phyloP scores from a whole-genome alignment of 768 basidiomycete genomes.

The Pleurotus ostreatus region DNA sequence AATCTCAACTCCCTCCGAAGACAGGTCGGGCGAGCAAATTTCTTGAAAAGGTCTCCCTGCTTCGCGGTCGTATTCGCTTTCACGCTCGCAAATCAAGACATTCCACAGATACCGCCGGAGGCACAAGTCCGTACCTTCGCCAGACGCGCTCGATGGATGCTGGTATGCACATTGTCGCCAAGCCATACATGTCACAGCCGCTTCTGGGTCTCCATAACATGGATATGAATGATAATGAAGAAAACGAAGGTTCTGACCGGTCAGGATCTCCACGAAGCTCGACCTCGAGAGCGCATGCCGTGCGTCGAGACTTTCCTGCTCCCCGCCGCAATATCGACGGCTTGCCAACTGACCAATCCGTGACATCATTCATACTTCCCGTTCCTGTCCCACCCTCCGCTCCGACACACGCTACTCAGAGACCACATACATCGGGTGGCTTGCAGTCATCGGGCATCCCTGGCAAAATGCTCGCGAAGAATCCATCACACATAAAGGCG shows the following conservation, averaged over 20 bases:
- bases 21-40: slow-evolving; percentile 29
- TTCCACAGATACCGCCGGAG: slow-evolving; percentile 16
- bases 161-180: slow-evolving; percentile 19
- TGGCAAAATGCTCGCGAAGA: not conserved
- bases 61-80: slow-evolving; percentile 32
- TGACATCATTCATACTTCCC: slow-evolving; percentile 5
- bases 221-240: slow-evolving; percentile 1
- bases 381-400: not conserved
- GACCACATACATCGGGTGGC: not conserved
- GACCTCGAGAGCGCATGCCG: not conserved
- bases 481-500: not conserved
- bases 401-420: not conserved
- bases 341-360: slow-evolving; percentile 1
- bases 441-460: not conserved
- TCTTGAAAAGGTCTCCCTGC: slow-evolving; percentile 33
- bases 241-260: slow-evolving; percentile 3
- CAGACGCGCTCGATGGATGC: slow-evolving; percentile 29
- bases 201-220: slow-evolving; percentile 22
- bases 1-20: not conserved
- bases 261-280: slow-evolving; percentile 2
- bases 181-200: slow-evolving; percentile 47
- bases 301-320: not conserved
- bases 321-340: not conserved
- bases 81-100: slow-evolving; percentile 23
- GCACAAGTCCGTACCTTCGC: slow-evolving; percentile 20